Percentiles rank a stretch among this genome's conserved stretches.
These are phyloP conservation scores for Teunomyces atbi DNA, from an alignment of 805 yeast species.

Conservation along the genomic window DNA sequence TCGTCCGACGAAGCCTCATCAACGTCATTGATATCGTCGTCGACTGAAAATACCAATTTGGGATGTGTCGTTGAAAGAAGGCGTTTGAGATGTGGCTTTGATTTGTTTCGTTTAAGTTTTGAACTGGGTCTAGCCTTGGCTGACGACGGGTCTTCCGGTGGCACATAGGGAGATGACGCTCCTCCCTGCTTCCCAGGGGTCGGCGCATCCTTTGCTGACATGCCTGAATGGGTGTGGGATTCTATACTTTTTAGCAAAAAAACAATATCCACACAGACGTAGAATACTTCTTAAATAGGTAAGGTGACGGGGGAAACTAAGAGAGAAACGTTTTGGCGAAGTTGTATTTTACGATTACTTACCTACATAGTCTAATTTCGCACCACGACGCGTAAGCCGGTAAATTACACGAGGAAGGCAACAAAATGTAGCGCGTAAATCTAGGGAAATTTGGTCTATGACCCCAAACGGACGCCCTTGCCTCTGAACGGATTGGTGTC, in stretches of 20 bases:
- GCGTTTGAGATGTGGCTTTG: conserved; percentile 34
- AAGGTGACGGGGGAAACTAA: no score
- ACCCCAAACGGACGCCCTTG: conserved; percentile 36
- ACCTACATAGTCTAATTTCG: not conserved
- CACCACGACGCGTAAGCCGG: not conserved
- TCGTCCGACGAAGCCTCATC: conserved; percentile 49
- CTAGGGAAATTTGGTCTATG: conserved; percentile 12
- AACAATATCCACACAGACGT: no score
- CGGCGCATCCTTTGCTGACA: not conserved
- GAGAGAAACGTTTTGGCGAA: no score
- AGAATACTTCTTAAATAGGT: no score
- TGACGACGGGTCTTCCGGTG: conserved; percentile 4
- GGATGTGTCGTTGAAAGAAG: conserved; percentile 14
- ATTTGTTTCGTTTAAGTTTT: conserved; percentile 18
- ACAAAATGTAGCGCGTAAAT: not conserved
- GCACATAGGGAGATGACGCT: not conserved
- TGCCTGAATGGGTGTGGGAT: conserved; percentile 3
- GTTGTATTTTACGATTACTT: no score
- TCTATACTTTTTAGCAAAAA: no score
- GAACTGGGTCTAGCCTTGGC: not conserved
- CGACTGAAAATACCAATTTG: conserved; percentile 66
- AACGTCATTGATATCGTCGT: conserved; percentile 71
- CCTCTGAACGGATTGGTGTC: conserved; percentile 26
- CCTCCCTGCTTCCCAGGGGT: not conserved
- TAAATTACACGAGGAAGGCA: no score